Base-by-base conservation (phyloP, 2,329 filamentous ascomycete species). In the Fusarium aywerte region DNA sequence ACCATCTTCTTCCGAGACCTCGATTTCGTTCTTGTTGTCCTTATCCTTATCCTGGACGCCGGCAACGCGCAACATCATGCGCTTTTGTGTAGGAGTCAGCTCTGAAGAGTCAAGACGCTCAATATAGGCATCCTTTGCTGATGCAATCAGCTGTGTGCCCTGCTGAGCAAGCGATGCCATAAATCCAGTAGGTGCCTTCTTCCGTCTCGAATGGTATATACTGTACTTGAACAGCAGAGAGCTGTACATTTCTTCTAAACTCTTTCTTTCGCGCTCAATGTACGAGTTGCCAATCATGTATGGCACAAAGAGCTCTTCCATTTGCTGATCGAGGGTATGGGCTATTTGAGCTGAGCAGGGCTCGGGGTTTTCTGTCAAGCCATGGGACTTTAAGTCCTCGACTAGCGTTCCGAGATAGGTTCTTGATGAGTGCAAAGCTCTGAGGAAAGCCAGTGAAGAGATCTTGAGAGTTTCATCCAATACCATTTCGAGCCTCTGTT, bases 141-240 rank as follows among this genome's bases (percentile, higher is more conserved):
- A 92, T 16, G 93, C 89, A 58, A 97, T 86, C 33, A 97, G 83
- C 77, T 98, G 94, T 51, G 92, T 95, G 40, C 93, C 92, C 71
- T 96, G 91, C 73, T 97, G 93, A 5, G 94, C 92, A 29, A 98
- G 84, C 4, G 94, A 95, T 18, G 92, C 93, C 84, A 98, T 96
- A 77, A 97, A 97, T 1, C 93, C 93, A 1, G 92, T 93, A 2
- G 94, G 91, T 25, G 90, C 89, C 83, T 96, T 97, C 78, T 97
- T 95, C 65, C 93, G 86, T 61, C 90, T 84, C 1, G 91, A 93
- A 77, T 99, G 96, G 75, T 95, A 98, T n/a, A 96, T 91, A 16
- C 93, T 96, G 75, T 96, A 99, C 73, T 96, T 97, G 86, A 99
- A 97, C 6, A 98, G 86, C 53, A 99, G 81, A 0, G 96, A 97